These are phyloP conservation scores for Pythium apleroticum DNA, from an alignment of 352 stramenopile species.

Conservation along the genomic window DNA sequence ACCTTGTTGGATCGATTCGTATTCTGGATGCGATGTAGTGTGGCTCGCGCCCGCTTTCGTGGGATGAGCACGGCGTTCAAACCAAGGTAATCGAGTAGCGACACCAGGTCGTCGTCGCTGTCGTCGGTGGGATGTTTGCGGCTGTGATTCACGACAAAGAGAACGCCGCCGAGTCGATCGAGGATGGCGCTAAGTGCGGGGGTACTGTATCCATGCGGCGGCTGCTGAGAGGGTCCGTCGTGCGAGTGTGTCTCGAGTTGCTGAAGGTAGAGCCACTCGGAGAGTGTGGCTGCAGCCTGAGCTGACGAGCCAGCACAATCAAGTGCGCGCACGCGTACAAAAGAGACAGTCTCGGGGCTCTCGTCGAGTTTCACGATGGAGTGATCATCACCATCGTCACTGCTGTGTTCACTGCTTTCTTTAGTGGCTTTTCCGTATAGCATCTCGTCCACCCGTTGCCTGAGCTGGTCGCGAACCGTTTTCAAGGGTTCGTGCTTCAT, in stretches of 20 bases:
- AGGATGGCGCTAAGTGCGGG: not conserved
- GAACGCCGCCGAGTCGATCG: not conserved
- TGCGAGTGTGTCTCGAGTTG: not conserved
- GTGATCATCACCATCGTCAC: not conserved
- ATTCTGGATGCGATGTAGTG: conserved; percentile 3
- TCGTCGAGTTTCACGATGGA: not conserved
- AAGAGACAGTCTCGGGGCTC: not conserved
- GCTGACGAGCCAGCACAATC: not conserved
- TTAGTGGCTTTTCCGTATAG: not conserved
- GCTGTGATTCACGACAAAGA: conserved; percentile 7
- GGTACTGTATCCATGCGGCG: not conserved
- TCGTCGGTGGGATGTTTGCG: not conserved
- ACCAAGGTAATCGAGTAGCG: not conserved
- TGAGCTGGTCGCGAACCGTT: conserved; percentile 6
- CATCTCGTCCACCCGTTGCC: conserved; percentile 7
- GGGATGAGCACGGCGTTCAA: conserved; percentile 5
- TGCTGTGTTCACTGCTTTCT: not conserved
- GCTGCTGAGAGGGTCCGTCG: not conserved
- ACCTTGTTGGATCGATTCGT: conserved; percentile 11
- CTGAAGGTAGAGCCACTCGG: conserved; percentile 5
- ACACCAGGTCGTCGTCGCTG: not conserved
- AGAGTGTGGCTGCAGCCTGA: not conserved
- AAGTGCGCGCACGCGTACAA: too few species aligned
- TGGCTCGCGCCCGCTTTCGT: conserved; percentile 3
- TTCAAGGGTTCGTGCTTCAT: not conserved